Base-by-base conservation (phyloP, 2,329 filamentous ascomycete species). In the Pseudogymnoascus sp. region DNA sequence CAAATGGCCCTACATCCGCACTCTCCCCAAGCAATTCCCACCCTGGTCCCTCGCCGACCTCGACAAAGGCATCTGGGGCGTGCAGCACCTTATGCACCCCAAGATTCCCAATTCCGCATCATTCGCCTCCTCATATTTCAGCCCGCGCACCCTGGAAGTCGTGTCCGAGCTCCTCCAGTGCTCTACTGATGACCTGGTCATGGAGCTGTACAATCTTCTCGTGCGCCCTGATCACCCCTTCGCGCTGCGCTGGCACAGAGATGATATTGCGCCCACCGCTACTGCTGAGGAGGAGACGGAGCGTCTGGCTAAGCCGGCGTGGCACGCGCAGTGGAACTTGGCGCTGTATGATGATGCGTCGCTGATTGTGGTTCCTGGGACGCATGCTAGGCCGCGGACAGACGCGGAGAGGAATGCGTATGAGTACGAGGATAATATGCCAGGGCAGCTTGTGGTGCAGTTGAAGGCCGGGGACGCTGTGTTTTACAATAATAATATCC, bases 401-500 rank as follows among this genome's bases (percentile, higher is more conserved):
- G 81, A 85, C 4, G 73, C 69, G 0, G 92, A 96, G 80, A 80
- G 90, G 11, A 74, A 71, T 6, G 90, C 90, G 0, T 84, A 80
- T 19, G 87, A 88, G 0, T 89, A 85, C 69, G 87, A 87, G 68
- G 71, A 77, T 2, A 71, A 77, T 1, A 69, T 95, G 68, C 85
- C 87, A 0, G 84, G 78, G 0, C 87, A 92, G 78, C 71, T 87
- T 13, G 76, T 83, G 3, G 90, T 96, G 15, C 72, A 78, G 71
- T 78, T 96, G 66, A 77, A 83, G 66, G 82, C 90, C 0, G 91
- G 91, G 0, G 91, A 96, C 75, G 85, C 89, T 15, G 89, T 89
- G 44, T 96, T 96, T 71, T 96, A 96, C 73, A 87, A 96, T 74
- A 96, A 93, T 72, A 96, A 96, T 74, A 96, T 96, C 67, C 74